Evolutionary conservation across 495 filamentous ascomycete genomes (phyloP), one percentile per base, ranked within the genome.

Genomic region (Podospora comata): DNA sequence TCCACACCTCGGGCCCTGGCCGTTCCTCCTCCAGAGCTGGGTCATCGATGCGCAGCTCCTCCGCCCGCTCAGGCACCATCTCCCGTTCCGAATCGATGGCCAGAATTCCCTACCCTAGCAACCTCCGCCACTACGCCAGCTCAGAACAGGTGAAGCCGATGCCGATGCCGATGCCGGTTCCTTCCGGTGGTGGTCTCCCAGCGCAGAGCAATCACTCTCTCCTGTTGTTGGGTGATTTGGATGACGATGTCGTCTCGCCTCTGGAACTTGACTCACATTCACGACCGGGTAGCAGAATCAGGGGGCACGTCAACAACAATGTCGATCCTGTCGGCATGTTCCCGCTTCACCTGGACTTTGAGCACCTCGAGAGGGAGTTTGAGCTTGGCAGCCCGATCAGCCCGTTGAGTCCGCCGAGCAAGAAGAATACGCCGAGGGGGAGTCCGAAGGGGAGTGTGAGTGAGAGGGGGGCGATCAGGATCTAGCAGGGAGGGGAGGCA

Each of bases 351-450:
- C 39, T 65, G 67, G 62, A 65, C 28, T n/a, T 61, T 18, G 34
- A 48, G 39, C 1, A 48, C 13, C 15, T 48, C 9, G 39, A 48
- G 39, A 48, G 39, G 39, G 56, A 65, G n/a, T 65, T 70, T 11
- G 59, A 66, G 68, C 19, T 71, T 13, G 62, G 62, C 16, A 68
- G 65, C n/a, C 68, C 68, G 7, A 65, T 72, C 9, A 70, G 68
- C 62, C 71, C 63, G 58, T 13, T 68, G 65, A 57, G 60, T 58
- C 61, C 59, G 20, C 39, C 39, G 39, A 18, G 39, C 9, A 11
- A 48, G 39, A 48, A 48, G 11, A 48, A 48, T 48, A 48, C 39
- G 15, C 39, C 39, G 13, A 48, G 39, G 39, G 39, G 39, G 39
- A 48, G 39, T 48, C 39, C 5, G 58, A 63, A 32, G 66, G 26